These are phyloP conservation scores for Tylopilus rubrobrunneus DNA, from an alignment of 768 basidiomycete genomes.

Conservation along the genomic window DNA sequence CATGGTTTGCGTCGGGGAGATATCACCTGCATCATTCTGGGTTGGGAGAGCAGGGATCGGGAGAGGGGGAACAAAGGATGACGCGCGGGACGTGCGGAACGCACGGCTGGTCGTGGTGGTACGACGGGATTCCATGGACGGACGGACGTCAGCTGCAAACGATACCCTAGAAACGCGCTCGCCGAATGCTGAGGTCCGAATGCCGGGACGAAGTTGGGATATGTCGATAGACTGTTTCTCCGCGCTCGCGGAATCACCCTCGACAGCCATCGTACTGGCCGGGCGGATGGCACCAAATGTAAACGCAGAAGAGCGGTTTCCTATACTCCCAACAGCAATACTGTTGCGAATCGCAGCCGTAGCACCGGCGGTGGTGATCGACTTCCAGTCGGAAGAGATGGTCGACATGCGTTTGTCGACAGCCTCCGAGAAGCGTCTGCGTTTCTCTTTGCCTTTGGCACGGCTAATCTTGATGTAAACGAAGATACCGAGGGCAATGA, in stretches of 20 bases:
- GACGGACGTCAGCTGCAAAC: slow-evolving; percentile 60
- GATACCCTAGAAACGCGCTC: slow-evolving; percentile 62
- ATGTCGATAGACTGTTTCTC: slow-evolving; percentile 40
- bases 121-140: slow-evolving; percentile 43
- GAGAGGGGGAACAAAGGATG: slow-evolving; percentile 40
- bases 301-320: slow-evolving; percentile 46
- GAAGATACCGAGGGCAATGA: slow-evolving; percentile 42
- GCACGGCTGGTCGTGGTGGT: slow-evolving; percentile 39
- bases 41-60: slow-evolving; percentile 23
- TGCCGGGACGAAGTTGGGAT: slow-evolving; percentile 45
- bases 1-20: slow-evolving; percentile 43
- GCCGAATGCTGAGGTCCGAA: slow-evolving; percentile 46
- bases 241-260: slow-evolving; percentile 33
- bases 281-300: slow-evolving; percentile 56
- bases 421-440: slow-evolving; percentile 57
- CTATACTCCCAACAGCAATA: slow-evolving; percentile 44
- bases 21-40: slow-evolving; percentile 25
- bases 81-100: slow-evolving; percentile 41
- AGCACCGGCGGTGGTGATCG: slow-evolving; percentile 66
- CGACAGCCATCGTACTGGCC: slow-evolving; percentile 40
- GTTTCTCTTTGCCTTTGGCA: slow-evolving; percentile 44
- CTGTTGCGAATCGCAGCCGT: slow-evolving; percentile 68
- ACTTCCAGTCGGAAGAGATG: slow-evolving; percentile 75
- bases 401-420: slow-evolving; percentile 84
- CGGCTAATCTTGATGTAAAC: slow-evolving; percentile 56